Conservation (phyloP, 129 eudicot genomes). For the Kitagawia praeruptora region DNA sequence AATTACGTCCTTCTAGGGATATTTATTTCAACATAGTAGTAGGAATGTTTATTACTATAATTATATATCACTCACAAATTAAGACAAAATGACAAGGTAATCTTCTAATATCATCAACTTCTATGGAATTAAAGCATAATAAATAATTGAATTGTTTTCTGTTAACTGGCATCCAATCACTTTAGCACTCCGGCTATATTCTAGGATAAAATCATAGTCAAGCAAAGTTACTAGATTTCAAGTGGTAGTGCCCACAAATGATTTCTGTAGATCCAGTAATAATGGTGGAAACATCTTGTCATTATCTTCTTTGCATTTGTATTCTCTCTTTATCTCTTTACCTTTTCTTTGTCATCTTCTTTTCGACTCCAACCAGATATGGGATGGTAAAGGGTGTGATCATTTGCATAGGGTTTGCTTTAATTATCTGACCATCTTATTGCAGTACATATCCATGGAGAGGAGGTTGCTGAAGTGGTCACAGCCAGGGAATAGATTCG, state of each 20-base stretch:
- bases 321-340: neutral
- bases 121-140: neutral
- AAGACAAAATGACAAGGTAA: conserved; percentile 10
- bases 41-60: conserved; percentile 7
- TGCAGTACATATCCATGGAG: conserved; percentile 81
- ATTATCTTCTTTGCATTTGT: neutral
- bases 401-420: no score
- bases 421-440: neutral
- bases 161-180: neutral
- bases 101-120: neutral
- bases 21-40: conserved; percentile 13
- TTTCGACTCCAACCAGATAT: neutral
- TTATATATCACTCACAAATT: neutral
- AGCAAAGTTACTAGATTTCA: neutral
- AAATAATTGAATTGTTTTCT: neutral
- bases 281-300: neutral
- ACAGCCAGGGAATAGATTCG: conserved; percentile 74
- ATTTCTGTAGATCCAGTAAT: neutral
- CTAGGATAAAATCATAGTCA: neutral
- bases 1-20: conserved; percentile 26
- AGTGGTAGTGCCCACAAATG: neutral
- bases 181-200: neutral
- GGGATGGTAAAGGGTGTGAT: neutral
- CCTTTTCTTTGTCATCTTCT: neutral
- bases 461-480: conserved; percentile 70